Evolutionary conservation across 1,284 basidiomycete species (phyloP).

Genomic region (Cystobasidium pallidum): DNA sequence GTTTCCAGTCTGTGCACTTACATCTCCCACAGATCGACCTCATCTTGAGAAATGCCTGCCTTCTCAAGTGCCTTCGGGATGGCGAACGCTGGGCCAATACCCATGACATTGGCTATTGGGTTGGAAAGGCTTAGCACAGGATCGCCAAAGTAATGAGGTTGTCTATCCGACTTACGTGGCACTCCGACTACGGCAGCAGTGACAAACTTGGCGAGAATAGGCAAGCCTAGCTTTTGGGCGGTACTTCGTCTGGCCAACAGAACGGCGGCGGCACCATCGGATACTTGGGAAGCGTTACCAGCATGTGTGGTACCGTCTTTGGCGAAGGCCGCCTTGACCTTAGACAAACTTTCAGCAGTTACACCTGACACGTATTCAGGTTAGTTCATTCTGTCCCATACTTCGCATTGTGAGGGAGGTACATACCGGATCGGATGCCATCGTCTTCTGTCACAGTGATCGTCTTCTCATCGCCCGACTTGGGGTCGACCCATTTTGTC

Average conservation of each 20-base stretch:
- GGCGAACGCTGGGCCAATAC: slow-evolving; percentile 81
- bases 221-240: slow-evolving; percentile 85
- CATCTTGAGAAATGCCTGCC: slow-evolving; percentile 68
- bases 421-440: slow-evolving; percentile 69
- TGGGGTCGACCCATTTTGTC: slow-evolving; percentile 76
- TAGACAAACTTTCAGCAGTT: slow-evolving; percentile 78
- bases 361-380: slow-evolving; percentile 61
- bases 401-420: not conserved
- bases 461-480: slow-evolving; percentile 77
- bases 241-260: slow-evolving; percentile 82
- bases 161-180: slow-evolving; percentile 47
- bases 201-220: slow-evolving; percentile 91
- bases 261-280: slow-evolving; percentile 96
- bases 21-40: slow-evolving; percentile 86
- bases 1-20: slow-evolving; percentile 58
- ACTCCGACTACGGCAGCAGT: slow-evolving; percentile 74
- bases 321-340: slow-evolving; percentile 91
- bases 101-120: slow-evolving; percentile 67
- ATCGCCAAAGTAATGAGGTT: not conserved
- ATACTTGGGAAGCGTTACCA: slow-evolving; percentile 73
- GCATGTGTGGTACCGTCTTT: slow-evolving; percentile 91
- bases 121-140: slow-evolving; percentile 24
- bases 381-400: not conserved
- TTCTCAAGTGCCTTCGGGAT: slow-evolving; percentile 82
- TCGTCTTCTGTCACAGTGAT: slow-evolving; percentile 85